A percentile compares a stretch with the other conserved stretches of the same genome.
Evolutionary conservation across 148 eudicot species (phyloP).

Genomic region (Talinum fruticosum): DNA sequence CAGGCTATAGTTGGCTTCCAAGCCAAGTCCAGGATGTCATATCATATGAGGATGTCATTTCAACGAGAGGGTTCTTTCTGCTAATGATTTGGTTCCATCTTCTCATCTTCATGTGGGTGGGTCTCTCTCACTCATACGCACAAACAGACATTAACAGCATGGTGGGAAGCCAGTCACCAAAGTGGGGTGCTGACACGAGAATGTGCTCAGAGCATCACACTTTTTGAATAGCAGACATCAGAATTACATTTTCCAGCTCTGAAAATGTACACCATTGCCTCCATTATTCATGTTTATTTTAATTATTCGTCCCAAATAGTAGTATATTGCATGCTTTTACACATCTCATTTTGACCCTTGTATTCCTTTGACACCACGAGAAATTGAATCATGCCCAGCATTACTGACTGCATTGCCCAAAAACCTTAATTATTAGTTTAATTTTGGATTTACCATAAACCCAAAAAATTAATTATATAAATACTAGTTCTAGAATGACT

Average conservation of each 20-base stretch:
- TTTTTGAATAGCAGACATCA: background rate
- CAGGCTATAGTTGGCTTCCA: too few species aligned
- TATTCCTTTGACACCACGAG: too few species aligned
- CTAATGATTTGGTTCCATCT: slow-evolving; percentile 11
- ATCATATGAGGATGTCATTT: slow-evolving; percentile 2
- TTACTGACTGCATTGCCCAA: too few species aligned
- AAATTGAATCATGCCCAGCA: too few species aligned
- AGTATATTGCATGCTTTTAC: background rate
- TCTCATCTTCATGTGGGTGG: background rate
- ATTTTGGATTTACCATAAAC: too few species aligned
- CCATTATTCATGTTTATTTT: background rate
- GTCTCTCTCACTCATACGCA: background rate
- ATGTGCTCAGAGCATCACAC: background rate
- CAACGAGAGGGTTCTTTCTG: background rate
- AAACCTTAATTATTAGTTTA: too few species aligned
- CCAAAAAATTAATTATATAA: too few species aligned
- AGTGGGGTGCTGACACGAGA: slow-evolving; percentile 10
- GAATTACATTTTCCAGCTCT: background rate
- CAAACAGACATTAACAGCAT: background rate
- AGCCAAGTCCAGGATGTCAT: background rate
- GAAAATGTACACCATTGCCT: background rate
- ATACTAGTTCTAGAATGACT: too few species aligned
- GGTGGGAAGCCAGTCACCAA: slow-evolving; percentile 8
- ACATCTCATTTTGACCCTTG: background rate
- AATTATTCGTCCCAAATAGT: too few species aligned